A percentile compares a stretch with the other conserved stretches of the same genome.
Conservation (phyloP, 495 filamentous ascomycete species). For the Evernia prunastri region DNA sequence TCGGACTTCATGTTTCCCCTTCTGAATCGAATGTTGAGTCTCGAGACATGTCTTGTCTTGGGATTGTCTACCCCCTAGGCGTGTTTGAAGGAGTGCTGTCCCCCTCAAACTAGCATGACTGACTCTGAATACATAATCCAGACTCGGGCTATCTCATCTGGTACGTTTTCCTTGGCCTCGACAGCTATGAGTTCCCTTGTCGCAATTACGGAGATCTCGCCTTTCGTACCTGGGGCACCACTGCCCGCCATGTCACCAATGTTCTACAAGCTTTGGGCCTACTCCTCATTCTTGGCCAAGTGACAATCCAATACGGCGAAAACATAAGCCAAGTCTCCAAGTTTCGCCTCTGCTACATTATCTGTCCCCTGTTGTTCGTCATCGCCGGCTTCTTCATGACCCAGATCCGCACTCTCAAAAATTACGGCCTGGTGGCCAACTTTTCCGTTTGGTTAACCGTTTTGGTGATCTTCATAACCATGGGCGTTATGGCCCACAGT, state of each 20-base stretch:
- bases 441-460: constrained; percentile 51
- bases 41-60: no score
- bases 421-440: constrained; percentile 53
- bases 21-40: no score
- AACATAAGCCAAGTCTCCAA: constrained; percentile 51
- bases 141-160: constrained; percentile 52
- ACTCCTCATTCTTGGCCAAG: constrained; percentile 45
- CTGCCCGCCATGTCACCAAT: constrained; percentile 50
- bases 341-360: constrained; percentile 35
- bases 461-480: constrained; percentile 41
- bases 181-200: constrained; percentile 49
- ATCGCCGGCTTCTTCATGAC: constrained; percentile 35
- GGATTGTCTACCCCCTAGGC: no score
- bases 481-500: constrained; percentile 46
- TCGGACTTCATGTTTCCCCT: no score
- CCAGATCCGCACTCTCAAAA: constrained; percentile 45
- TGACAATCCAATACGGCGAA: constrained; percentile 49
- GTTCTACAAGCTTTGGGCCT: constrained; percentile 46
- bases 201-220: constrained; percentile 54
- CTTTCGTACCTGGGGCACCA: constrained; percentile 47
- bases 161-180: constrained; percentile 51
- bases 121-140: no score
- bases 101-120: no score
- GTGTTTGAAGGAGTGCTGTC: no score
- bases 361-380: constrained; percentile 37